phyloP scores from a whole-genome alignment of 495 filamentous ascomycete genomes.

The Neurospora africana region DNA sequence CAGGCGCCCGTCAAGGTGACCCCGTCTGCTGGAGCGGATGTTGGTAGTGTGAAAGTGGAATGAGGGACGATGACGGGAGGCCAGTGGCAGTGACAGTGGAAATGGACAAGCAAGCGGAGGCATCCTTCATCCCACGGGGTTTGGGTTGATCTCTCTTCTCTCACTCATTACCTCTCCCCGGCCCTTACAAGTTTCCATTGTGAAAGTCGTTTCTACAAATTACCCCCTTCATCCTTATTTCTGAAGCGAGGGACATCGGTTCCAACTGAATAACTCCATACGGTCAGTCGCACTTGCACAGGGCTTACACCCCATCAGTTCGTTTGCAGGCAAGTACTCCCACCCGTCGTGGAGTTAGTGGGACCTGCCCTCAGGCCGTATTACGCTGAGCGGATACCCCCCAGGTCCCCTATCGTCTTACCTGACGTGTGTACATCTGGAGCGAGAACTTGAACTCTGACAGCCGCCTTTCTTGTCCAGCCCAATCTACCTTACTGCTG shows the following conservation, averaged over 20 bases:
- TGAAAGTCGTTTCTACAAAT: not conserved
- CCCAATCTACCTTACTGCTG: slow-evolving; percentile 18
- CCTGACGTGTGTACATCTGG: not conserved
- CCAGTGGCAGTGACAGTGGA: not conserved
- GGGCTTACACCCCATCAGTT: not conserved
- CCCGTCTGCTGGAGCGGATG: not conserved
- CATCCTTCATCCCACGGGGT: not conserved
- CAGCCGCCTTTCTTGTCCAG: slow-evolving; percentile 9
- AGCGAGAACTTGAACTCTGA: not conserved
- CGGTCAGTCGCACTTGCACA: not conserved
- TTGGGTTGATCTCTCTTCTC: not conserved
- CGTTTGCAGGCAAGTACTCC: not conserved
- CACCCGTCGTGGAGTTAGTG: not conserved
- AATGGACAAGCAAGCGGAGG: not conserved
- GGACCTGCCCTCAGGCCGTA: not conserved
- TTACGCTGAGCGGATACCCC: not conserved
- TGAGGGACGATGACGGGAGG: not conserved
- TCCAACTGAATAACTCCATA: not conserved
- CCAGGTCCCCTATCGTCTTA: not conserved
- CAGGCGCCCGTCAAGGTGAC: not conserved
- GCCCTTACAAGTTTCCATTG: not conserved
- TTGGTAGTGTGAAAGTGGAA: not conserved
- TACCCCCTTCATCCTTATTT: not conserved
- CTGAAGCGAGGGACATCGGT: not conserved
- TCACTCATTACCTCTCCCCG: not conserved